Base-by-base conservation (phyloP, 805 yeast genomes). In the Cyberlindnera xylosilytica region DNA sequence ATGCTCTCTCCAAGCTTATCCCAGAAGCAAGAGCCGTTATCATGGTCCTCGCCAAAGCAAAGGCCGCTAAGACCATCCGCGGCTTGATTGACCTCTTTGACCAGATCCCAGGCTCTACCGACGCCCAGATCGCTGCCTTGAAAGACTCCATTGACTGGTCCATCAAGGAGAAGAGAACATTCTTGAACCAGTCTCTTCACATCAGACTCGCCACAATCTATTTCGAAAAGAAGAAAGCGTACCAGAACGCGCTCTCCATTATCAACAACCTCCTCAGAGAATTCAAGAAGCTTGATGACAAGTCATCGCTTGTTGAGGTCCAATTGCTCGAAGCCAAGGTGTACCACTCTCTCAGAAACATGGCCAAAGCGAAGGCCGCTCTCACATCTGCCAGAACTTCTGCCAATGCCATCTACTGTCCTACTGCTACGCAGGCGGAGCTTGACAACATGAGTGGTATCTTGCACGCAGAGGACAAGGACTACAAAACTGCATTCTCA, bases 401-500 rank as follows among this genome's bases (percentile, higher is more conserved):
- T 3, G 99, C 99, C n/a, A 95, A 93, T 63, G 78, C 97, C 18
- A 87, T 93, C 39, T 95, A 90, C 69, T 87, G 96, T 57, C 96
- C 98, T 9, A 86, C 97, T n/a, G 70, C 81, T 39, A 75, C 84
- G 54, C 96, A 93, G 66, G 98, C 98, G 1, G 96, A 89, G 60
- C 75, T 93, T 42, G 99, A 93, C 62, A 78, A 87, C 67, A 89
- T 91, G 83, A 83, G 95, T 61, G 99, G 99, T 54, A 81, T 91
- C 42, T 74, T 93, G 49, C 95, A 91, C 68, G 96, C 97, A 29
- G 97, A 93, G 65, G 98, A 93, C 57, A 87, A 87, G 63, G 99
- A 93, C 64, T 95, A 87, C 69, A 86, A 87, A 61, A 93, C 99
- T 10, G 96, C 98, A 11, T 93, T 76, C 60, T 89, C 97, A 6